A percentile compares a stretch with the other conserved stretches of the same genome.
Evolutionary conservation across 139 green algal species (phyloP).

Genomic region (Chlorella vulgaris): DNA sequence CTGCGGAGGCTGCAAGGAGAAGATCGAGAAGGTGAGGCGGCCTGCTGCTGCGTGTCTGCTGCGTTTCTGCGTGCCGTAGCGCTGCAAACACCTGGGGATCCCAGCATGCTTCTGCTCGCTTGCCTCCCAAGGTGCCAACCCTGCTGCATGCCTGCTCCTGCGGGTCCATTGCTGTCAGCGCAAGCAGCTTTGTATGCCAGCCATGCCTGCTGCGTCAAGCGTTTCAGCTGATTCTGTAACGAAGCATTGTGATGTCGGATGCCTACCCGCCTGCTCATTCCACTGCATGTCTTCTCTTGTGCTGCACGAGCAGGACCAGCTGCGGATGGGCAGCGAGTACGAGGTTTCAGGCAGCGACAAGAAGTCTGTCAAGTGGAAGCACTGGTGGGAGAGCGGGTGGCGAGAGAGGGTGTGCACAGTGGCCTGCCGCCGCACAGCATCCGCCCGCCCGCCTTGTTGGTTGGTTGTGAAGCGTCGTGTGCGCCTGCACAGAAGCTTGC

Average conservation of each 20-base stretch:
- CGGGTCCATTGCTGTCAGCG: too few species aligned
- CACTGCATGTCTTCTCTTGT: background rate
- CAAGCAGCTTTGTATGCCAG: too few species aligned
- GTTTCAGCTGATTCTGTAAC: too few species aligned
- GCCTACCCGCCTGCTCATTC: background rate
- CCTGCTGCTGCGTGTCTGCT: background rate
- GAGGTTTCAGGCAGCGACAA: background rate
- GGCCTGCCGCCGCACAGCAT: too few species aligned
- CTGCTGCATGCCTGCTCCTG: too few species aligned
- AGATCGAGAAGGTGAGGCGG: background rate
- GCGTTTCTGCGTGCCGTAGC: background rate
- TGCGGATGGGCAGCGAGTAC: background rate
- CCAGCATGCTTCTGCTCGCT: background rate
- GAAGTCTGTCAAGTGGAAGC: background rate
- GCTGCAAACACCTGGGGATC: background rate
- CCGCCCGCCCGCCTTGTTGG: too few species aligned
- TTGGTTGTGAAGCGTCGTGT: too few species aligned
- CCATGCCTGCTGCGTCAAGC: too few species aligned
- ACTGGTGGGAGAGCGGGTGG: background rate
- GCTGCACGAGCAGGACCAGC: background rate
- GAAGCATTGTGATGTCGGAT: background rate
- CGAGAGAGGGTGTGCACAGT: background rate
- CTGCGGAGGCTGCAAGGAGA: slow-evolving; percentile 1
- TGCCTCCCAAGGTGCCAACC: too few species aligned
- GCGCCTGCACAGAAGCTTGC: too few species aligned